A percentile compares a stretch with the other conserved stretches of the same genome.
phyloP scores from a whole-genome alignment of 148 eudicot species.

The Rhododendron ovatum region DNA sequence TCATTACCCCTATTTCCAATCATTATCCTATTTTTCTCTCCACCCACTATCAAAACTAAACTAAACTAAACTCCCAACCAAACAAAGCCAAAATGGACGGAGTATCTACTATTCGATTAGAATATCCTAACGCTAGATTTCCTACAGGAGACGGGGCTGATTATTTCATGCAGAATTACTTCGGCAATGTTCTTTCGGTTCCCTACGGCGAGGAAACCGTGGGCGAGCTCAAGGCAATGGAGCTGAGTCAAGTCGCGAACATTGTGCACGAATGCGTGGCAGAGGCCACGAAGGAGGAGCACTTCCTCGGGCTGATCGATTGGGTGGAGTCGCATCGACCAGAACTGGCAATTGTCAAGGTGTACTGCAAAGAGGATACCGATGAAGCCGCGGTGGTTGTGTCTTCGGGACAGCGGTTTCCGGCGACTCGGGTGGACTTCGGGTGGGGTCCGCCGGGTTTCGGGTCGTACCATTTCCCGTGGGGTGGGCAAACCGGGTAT shows the following conservation, averaged over 20 bases:
- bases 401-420: conserved; percentile 3
- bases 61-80: too few species aligned
- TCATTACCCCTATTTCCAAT: too few species aligned
- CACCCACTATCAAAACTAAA: too few species aligned
- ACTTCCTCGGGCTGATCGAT: neutral
- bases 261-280: neutral
- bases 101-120: neutral
- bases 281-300: neutral
- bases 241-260: neutral
- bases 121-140: neutral
- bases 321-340: conserved; percentile 9
- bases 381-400: neutral
- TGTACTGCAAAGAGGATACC: neutral
- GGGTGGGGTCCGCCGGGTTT: conserved; percentile 10
- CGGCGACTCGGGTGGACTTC: neutral
- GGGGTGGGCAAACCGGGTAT: conserved; percentile 9
- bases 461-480: conserved; percentile 10
- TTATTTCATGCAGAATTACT: neutral
- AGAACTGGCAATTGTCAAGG: neutral
- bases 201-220: neutral
- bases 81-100: too few species aligned
- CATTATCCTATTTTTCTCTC: too few species aligned
- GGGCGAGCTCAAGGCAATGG: neutral
- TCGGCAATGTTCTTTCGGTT: conserved; percentile 3
- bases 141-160: neutral